phyloP scores from a whole-genome alignment of 2,329 filamentous ascomycete genomes.

The Neofusicoccum cordaticola region DNA sequence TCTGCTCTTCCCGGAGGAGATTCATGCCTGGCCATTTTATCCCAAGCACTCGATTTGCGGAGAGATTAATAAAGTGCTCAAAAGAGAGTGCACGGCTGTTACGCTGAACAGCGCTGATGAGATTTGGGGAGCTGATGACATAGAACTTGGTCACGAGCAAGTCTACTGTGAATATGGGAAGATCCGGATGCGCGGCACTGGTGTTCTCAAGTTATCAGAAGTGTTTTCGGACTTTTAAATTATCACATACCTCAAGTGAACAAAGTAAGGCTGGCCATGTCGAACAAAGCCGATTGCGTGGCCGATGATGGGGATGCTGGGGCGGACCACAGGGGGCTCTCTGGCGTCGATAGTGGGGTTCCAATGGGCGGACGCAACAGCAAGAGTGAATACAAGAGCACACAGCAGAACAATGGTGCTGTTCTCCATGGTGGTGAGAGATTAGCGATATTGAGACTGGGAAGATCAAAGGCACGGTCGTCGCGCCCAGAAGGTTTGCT shows the following conservation, averaged over 20 bases:
- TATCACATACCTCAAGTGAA: constrained; percentile 18
- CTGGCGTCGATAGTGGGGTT: not conserved
- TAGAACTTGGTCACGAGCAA: constrained; percentile 45
- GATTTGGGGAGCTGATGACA: constrained; percentile 36
- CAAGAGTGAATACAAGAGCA: not conserved
- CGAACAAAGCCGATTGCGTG: constrained; percentile 21
- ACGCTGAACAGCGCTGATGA: constrained; percentile 41
- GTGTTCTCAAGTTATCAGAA: not conserved
- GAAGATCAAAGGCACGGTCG: too few relatives aligned
- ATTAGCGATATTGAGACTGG: too few relatives aligned
- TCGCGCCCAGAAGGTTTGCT: too few relatives aligned
- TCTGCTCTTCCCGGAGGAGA: constrained; percentile 23
- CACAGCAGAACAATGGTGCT: not conserved
- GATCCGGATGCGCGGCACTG: constrained; percentile 19
- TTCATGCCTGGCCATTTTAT: constrained; percentile 14
- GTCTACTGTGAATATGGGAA: constrained; percentile 42
- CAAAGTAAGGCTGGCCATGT: constrained; percentile 21
- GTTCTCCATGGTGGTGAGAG: not conserved
- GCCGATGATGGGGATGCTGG: constrained; percentile 23
- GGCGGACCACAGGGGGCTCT: constrained; percentile 21
- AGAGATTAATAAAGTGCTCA: constrained; percentile 36
- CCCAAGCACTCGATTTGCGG: constrained; percentile 21
- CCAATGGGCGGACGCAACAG: not conserved
- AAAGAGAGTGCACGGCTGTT: constrained; percentile 39
- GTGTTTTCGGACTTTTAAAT: not conserved